Percentiles rank a stretch among this genome's conserved stretches.
These are phyloP conservation scores for Cystobasidiaceae sp. DNA, from an alignment of 1,284 basidiomycete genomes.

Conservation along the genomic window DNA sequence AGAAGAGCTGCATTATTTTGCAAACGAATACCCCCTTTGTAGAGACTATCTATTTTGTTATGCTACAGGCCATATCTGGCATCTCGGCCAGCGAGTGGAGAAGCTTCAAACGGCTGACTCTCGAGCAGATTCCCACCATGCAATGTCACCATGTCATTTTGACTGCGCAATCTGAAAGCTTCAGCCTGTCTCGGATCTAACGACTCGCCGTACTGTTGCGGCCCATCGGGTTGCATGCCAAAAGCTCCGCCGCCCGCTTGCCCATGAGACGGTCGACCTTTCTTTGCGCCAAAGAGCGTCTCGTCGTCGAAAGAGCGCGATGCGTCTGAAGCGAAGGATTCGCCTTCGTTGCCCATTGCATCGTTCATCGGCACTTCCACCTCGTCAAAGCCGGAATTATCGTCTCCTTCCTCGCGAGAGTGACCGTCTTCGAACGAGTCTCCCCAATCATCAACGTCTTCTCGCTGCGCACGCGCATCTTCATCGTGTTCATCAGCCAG, in stretches of 20 bases:
- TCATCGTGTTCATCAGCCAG: constrained; percentile 29
- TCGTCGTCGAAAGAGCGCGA: constrained; percentile 28
- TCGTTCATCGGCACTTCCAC: constrained; percentile 16
- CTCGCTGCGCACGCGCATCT: background rate
- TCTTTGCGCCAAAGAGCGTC: constrained; percentile 30
- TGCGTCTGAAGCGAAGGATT: constrained; percentile 16
- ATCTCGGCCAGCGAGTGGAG: constrained; percentile 26
- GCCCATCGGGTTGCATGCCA: background rate
- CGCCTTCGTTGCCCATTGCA: background rate
- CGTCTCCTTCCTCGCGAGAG: constrained; percentile 3
- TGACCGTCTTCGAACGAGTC: constrained; percentile 32
- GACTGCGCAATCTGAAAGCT: constrained; percentile 37
- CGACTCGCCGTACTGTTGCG: background rate
- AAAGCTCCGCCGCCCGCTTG: background rate
- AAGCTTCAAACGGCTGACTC: constrained; percentile 31
- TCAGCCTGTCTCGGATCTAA: constrained; percentile 2
- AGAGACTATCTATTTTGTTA: too few species aligned
- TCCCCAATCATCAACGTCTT: constrained; percentile 24
- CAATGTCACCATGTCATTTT: constrained; percentile 38
- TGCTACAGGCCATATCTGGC: constrained; percentile 8
- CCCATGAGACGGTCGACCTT: background rate
- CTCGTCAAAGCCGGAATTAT: constrained; percentile 23
- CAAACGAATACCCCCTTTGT: too few species aligned
- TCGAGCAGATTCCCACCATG: constrained; percentile 39
- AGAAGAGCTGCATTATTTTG: too few species aligned